These are phyloP conservation scores for Nakazawaea anatomiae DNA, from an alignment of 805 yeast genomes.

Conservation along the genomic window DNA sequence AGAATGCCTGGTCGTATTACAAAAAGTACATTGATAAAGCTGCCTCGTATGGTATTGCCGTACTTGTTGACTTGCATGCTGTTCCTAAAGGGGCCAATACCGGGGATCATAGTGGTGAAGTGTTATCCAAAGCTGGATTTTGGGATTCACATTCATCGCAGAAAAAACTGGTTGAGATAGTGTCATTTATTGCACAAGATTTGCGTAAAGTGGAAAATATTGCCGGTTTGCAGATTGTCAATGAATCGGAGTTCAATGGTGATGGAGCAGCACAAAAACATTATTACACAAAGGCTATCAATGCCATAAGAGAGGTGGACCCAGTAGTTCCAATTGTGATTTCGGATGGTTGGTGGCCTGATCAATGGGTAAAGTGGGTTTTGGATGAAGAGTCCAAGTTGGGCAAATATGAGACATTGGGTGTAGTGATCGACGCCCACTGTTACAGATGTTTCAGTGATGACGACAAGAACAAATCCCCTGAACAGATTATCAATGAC, in stretches of 20 bases:
- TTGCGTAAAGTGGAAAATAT: constrained; percentile 57
- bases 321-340: constrained; percentile 62
- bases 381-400: constrained; percentile 28
- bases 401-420: constrained; percentile 28
- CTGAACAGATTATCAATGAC: constrained; percentile 56
- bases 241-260: constrained; percentile 69
- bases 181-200: constrained; percentile 60
- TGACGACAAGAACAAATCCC: constrained; percentile 58
- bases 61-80: constrained; percentile 82
- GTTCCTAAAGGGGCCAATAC: constrained; percentile 91
- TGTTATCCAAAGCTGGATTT: constrained; percentile 52
- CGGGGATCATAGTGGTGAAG: constrained; percentile 77
- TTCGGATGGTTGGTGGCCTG: constrained; percentile 93
- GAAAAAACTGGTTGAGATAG: constrained; percentile 39
- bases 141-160: constrained; percentile 46
- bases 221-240: constrained; percentile 78
- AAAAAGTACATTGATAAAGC: constrained; percentile 58
- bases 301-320: constrained; percentile 52
- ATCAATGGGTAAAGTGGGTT: constrained; percentile 69
- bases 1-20: constrained; percentile 66
- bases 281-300: constrained; percentile 63
- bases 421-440: constrained; percentile 79
- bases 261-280: constrained; percentile 43
- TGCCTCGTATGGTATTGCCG: constrained; percentile 53
- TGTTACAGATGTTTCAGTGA: constrained; percentile 83